Base-by-base conservation (phyloP, 805 yeast species). In the Wickerhamiella nectarea region DNA sequence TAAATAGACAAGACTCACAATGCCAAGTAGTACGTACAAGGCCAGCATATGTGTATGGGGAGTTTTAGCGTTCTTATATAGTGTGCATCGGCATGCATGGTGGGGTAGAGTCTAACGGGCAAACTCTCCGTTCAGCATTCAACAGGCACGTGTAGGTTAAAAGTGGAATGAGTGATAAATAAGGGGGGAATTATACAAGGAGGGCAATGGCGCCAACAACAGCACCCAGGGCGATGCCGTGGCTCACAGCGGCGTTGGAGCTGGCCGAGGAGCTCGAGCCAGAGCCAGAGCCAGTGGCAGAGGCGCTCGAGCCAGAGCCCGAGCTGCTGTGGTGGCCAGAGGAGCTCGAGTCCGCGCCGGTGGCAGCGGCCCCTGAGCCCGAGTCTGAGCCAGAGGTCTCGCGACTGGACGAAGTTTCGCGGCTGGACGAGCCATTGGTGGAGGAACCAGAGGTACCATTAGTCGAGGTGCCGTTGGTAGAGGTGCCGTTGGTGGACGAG, bases 1-100 rank as follows among this genome's bases (percentile, higher is more conserved):
- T 3, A 43, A 12, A 29, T 34, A 36, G 11, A 48, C 50, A 11
- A 41, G 38, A 20, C 36, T 15, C 10, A 38, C 21, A n/a, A 38
- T 1, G 10, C 34, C 21, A 2, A n/a, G 37, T 15, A 43, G 17
- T 9, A 25, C 10, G 14, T 11, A 11, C 6, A 28, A 8, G 15
- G 15, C 15, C 5, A 28, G 31, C 31, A 28, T 28, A 15, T n/a
- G 6, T 3, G n/a, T 5, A 28, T 12, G 6, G 12, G 12, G 31
- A 15, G 31, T 6, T 7, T 25, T 4, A 11, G 4, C 4, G 29
- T 5, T 5, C 11, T 10, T 25, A 25, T 25, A 25, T 25, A 25
- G 11, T 28, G n/a, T n/a, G n/a, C n/a, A n/a, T n/a, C n/a, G 15
- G 24, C 24, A 21, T 21, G 24, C 31, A n/a, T 11, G 31, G 31